phyloP scores from a whole-genome alignment of 2,329 filamentous ascomycete species.

The Diaporthe citrichinensis region DNA sequence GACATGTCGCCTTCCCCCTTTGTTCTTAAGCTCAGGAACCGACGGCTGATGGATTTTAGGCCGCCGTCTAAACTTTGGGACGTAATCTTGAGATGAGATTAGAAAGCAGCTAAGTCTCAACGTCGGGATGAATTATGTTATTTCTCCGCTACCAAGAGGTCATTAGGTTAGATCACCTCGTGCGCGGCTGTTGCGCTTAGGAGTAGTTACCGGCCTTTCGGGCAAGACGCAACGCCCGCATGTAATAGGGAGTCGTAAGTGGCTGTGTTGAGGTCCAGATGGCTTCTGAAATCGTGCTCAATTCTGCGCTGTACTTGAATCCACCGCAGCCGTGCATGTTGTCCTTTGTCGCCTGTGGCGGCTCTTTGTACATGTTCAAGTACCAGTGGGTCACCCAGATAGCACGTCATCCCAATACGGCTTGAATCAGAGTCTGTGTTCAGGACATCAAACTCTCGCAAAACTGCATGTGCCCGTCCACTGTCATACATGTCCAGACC shows the following conservation, averaged over 20 bases:
- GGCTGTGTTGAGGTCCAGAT: background rate
- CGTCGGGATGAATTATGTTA: background rate
- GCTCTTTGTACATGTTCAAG: background rate
- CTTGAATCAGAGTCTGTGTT: background rate
- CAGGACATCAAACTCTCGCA: background rate
- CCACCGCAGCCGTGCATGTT: background rate
- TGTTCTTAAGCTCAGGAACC: slow-evolving; percentile 10
- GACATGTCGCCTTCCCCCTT: background rate
- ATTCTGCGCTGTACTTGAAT: background rate
- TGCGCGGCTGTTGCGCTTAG: background rate
- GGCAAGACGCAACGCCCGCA: background rate
- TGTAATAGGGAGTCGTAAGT: background rate
- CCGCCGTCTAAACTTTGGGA: too few species aligned
- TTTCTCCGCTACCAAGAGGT: background rate
- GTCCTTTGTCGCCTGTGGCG: slow-evolving; percentile 1
- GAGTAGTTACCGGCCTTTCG: background rate
- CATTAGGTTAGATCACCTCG: background rate
- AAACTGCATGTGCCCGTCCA: too few species aligned
- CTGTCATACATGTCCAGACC: background rate
- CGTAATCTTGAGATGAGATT: slow-evolving; percentile 18
- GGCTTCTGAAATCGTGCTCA: too few species aligned
- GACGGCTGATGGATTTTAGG: too few species aligned
- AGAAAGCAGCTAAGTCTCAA: slow-evolving; percentile 16
- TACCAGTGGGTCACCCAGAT: background rate
- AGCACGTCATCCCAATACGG: background rate